Evolutionary conservation across 1,139 yeast species (phyloP), one percentile per base, ranked within the genome.

Genomic region (Nakaseomyces glabratus): DNA sequence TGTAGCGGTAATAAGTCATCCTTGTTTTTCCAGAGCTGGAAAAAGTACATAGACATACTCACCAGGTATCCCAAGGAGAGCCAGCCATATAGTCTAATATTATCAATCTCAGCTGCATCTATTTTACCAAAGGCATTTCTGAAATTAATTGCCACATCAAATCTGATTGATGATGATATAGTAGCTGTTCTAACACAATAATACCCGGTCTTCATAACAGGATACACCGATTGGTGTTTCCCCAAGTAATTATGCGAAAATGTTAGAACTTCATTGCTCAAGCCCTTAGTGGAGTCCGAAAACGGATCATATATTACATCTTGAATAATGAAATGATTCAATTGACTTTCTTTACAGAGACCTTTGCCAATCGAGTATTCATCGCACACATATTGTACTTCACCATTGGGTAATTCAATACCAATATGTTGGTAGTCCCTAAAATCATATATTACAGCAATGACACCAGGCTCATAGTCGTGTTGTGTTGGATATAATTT

Each of bases 51-150:
- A 10, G 82, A 76, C 49, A 85, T 67, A 8, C 84, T 75, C 29
- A 82, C 77, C 10, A 81, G 81, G 53, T 88, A 88, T 33, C 82
- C 75, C 32, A 86, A 65, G 1, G 95, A 82, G 46, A 85, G 67
- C 12, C 81, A 73, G 1, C 95, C 96, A 55, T 82, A 88, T 23
- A 85, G 76, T 3, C 93, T 82, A 42, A 88, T 67, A 51, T 85
- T 82, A 14, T 96, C 95, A 44, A 84, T 79, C 55, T 88, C 94
- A 35, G 88, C 68, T 2, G 94, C 97, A 25, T 90, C 73, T 41
- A 88, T 65, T 42, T 81, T 71, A 34, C 97, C 97, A 59, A 70
- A 88, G 2, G 96, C 84, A 59, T 85, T 86, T 60, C 82, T 90
- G 61, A 82, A 86, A 48, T 76, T 75, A 28, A 79, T 77, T 18